Evolutionary conservation across 2,329 filamentous ascomycete genomes (phyloP).

Genomic region (Talaromyces pinophilus): DNA sequence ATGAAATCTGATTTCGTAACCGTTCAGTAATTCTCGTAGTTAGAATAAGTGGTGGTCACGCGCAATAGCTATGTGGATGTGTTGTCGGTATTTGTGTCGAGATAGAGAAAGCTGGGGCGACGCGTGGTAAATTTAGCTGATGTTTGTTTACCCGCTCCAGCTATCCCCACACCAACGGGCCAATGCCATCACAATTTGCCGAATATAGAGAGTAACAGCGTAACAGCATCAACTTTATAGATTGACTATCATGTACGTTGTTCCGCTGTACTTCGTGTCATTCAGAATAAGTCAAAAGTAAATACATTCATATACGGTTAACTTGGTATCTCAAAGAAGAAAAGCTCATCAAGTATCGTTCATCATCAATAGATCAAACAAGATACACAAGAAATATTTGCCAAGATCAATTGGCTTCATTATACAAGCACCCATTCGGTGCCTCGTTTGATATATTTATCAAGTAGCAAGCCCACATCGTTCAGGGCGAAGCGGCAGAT

Average conservation of each 20-base stretch:
- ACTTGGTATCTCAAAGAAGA: constrained; percentile 25
- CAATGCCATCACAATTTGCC: constrained; percentile 6
- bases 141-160: neutral
- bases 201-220: neutral
- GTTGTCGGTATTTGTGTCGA: neutral
- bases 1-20: too few species aligned
- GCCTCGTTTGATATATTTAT: constrained; percentile 95
- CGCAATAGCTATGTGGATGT: neutral
- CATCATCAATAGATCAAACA: constrained; percentile 19
- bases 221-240: neutral
- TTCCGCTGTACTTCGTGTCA: neutral
- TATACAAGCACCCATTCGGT: constrained; percentile 81
- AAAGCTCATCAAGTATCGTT: constrained; percentile 21
- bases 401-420: neutral
- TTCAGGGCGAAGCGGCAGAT: constrained; percentile 91
- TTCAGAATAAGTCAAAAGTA: neutral
- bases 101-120: neutral
- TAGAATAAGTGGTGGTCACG: neutral
- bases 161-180: constrained; percentile 11
- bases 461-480: constrained; percentile 80
- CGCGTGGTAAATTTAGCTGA: neutral
- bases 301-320: constrained; percentile 13
- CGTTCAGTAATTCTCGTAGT: neutral
- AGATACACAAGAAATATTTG: constrained; percentile 5
- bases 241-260: neutral